A percentile compares a stretch with the other conserved stretches of the same genome.
phyloP scores from a whole-genome alignment of 176 grass and related monocot species.

The Cenchrus purpureus region DNA sequence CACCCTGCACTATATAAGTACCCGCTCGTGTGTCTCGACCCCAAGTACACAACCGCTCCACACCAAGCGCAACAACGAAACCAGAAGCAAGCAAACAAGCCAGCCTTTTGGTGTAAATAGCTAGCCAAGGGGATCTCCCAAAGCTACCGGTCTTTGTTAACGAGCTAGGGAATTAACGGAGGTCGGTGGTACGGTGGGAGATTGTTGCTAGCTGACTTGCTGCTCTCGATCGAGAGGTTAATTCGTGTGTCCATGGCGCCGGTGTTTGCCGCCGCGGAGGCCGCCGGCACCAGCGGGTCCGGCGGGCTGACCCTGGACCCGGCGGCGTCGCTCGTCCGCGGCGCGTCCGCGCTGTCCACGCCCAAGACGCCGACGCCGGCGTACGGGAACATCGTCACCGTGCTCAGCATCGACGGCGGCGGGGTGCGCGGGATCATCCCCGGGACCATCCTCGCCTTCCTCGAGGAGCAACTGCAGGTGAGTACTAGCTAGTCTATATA shows the following conservation, averaged over 20 bases:
- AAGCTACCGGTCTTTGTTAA: too few relatives aligned
- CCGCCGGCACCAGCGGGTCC: background rate
- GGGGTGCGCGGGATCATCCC: conserved; percentile 64
- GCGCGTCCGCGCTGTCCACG: background rate
- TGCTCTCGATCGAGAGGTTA: too few relatives aligned
- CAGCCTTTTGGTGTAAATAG: background rate
- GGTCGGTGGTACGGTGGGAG: too few relatives aligned
- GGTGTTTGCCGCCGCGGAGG: background rate
- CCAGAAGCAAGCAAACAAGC: background rate
- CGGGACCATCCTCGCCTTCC: conserved; percentile 51
- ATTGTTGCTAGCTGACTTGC: too few relatives aligned
- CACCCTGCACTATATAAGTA: background rate
- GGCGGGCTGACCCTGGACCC: background rate
- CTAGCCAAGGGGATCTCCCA: too few relatives aligned
- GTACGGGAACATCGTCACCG: conserved; percentile 41
- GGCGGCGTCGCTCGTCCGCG: background rate
- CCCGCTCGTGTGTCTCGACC: background rate
- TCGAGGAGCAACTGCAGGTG: conserved; percentile 53
- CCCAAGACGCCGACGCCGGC: conserved; percentile 25
- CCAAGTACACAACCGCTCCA: too few relatives aligned
- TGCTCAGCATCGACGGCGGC: conserved; percentile 60
- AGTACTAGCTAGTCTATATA: too few relatives aligned
- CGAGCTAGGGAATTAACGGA: background rate
- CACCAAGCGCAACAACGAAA: background rate
- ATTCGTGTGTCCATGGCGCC: too few relatives aligned